A percentile compares a stretch with the other conserved stretches of the same genome.
Conservation (phyloP, 1,284 basidiomycete genomes). For the Cystobasidiaceae sp. region DNA sequence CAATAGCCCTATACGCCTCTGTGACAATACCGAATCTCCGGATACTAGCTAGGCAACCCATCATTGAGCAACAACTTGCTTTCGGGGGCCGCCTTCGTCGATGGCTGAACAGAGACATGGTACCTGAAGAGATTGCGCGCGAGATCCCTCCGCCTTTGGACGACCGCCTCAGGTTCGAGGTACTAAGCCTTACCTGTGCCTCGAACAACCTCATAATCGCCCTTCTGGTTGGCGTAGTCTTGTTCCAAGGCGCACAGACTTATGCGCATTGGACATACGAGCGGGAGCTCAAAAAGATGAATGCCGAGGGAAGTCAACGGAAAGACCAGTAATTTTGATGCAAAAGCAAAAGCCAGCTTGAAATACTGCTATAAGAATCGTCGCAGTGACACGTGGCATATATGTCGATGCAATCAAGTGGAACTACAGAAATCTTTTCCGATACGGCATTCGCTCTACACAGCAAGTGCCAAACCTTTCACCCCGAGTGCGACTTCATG, state of each 20-base stretch:
- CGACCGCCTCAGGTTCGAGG: constrained; percentile 2
- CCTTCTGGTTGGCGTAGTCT: constrained; percentile 25
- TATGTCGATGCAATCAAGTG: no score
- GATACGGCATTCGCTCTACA: no score
- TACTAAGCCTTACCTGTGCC: constrained; percentile 19
- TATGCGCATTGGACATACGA: constrained; percentile 24
- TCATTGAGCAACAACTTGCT: constrained; percentile 14
- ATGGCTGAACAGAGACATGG: constrained; percentile 19
- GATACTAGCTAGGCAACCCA: constrained; percentile 13
- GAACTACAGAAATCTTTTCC: no score
- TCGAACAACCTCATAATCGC: constrained; percentile 30
- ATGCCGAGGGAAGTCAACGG: neutral
- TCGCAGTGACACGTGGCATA: no score
- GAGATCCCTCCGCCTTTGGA: constrained; percentile 13
- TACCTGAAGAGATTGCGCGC: neutral
- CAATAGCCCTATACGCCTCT: constrained; percentile 27
- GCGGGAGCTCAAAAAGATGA: constrained; percentile 19
- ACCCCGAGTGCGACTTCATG: no score
- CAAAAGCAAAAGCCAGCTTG: neutral
- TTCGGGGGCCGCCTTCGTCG: constrained; percentile 5
- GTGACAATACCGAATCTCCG: constrained; percentile 31
- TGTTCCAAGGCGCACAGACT: constrained; percentile 24
- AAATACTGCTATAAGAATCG: no score
- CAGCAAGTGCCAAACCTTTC: no score
- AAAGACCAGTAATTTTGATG: constrained; percentile 28